A percentile compares a stretch with the other conserved stretches of the same genome.
Conservation (phyloP, 768 basidiomycete genomes). For the Phallus indusiatus region DNA sequence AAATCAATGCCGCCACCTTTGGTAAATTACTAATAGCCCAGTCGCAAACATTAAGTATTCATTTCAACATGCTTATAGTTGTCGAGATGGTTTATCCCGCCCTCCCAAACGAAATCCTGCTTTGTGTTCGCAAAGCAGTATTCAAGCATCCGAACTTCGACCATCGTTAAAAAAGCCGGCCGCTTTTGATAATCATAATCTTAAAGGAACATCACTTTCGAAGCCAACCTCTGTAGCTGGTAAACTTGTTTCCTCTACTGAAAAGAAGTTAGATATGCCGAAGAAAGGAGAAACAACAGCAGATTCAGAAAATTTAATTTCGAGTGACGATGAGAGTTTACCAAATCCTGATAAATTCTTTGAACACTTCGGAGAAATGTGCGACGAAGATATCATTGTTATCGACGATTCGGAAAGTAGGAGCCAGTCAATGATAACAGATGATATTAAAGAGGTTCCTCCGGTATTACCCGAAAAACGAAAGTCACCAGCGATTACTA, state of each 20-base stretch:
- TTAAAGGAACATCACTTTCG: conserved; percentile 32
- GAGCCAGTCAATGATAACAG: no score
- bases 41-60: no score
- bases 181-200: conserved; percentile 24
- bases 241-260: neutral
- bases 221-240: neutral
- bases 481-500: neutral
- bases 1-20: conserved; percentile 61
- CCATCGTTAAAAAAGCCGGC: conserved; percentile 18
- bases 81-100: conserved; percentile 56
- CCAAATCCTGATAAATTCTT: no score
- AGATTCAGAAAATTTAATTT: no score
- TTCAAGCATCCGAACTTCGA: conserved; percentile 8
- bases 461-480: neutral
- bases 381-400: no score
- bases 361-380: no score
- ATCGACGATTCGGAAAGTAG: no score
- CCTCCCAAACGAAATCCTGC: conserved; percentile 28
- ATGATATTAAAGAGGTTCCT: no score
- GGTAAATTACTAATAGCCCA: no score
- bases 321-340: no score
- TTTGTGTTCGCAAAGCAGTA: neutral
- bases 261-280: neutral
- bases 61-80: conserved; percentile 36
- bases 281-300: no score